Evolutionary conservation across 805 yeast genomes (phyloP).

Genomic region (Metschnikowia picachoensis): DNA sequence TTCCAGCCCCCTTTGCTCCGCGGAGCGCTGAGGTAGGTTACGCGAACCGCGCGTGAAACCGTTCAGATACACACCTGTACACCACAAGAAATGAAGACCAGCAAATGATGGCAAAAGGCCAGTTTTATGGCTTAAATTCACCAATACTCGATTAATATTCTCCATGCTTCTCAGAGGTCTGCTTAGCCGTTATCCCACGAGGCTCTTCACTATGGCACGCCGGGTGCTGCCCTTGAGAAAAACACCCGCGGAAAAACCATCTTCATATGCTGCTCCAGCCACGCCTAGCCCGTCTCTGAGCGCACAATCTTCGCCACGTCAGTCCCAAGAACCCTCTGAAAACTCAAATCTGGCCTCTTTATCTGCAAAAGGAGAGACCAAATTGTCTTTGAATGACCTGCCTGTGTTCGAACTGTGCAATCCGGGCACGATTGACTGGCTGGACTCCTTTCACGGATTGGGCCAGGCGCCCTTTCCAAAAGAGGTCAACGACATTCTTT

Average conservation of each 20-base stretch:
- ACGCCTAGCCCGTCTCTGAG: neutral
- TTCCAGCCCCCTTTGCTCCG: too few species aligned
- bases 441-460: constrained; percentile 80
- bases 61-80: neutral
- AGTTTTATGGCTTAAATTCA: too few species aligned
- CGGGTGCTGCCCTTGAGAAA: constrained; percentile 14
- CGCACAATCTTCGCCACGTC: too few species aligned
- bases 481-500: constrained; percentile 55
- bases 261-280: neutral
- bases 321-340: neutral
- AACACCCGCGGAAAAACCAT: constrained; percentile 4
- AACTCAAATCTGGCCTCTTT: neutral
- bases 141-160: too few species aligned
- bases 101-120: too few species aligned
- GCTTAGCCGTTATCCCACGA: constrained; percentile 2
- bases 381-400: constrained; percentile 20
- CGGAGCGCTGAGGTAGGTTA: too few species aligned
- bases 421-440: constrained; percentile 60
- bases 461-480: constrained; percentile 73
- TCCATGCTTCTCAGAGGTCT: constrained; percentile 5
- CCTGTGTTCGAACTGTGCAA: constrained; percentile 19
- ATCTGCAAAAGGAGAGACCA: neutral
- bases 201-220: constrained; percentile 15
- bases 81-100: neutral
- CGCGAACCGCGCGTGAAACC: too few species aligned